phyloP scores from a whole-genome alignment of 2,329 filamentous ascomycete genomes.

The Metarhizium humberi region DNA sequence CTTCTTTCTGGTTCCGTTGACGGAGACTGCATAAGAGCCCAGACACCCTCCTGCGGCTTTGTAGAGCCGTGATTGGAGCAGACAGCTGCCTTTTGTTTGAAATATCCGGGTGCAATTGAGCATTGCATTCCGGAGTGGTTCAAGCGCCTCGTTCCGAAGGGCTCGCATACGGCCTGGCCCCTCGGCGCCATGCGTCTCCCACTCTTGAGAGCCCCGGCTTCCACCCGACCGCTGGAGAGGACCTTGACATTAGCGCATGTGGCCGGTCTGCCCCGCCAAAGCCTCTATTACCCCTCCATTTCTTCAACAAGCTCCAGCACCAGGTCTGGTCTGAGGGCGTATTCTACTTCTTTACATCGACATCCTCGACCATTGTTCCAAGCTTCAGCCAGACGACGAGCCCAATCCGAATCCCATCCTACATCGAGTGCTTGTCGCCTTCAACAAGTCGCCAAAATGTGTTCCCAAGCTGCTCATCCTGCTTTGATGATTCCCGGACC shows the following conservation, averaged over 20 bases:
- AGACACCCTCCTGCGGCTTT: too few relatives aligned
- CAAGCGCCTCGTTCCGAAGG: too few relatives aligned
- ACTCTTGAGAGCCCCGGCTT: not conserved
- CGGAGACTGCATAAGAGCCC: too few relatives aligned
- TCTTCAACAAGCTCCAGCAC: not conserved
- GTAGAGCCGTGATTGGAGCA: too few relatives aligned
- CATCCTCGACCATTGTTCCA: slow-evolving; percentile 1
- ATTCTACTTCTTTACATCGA: slow-evolving; percentile 6
- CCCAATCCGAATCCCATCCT: not conserved
- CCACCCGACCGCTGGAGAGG: not conserved
- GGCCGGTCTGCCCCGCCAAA: slow-evolving; percentile 1
- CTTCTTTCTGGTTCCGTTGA: too few relatives aligned
- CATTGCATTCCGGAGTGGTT: too few relatives aligned
- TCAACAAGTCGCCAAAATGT: slow-evolving; percentile 37
- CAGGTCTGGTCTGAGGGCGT: not conserved
- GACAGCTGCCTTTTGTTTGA: too few relatives aligned
- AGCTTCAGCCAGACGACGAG: not conserved
- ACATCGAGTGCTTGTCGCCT: not conserved
- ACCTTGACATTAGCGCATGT: not conserved
- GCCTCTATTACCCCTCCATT: slow-evolving; percentile 3
- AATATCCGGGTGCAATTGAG: too few relatives aligned
- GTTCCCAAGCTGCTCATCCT: slow-evolving; percentile 50
- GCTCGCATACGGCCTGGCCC: too few relatives aligned
- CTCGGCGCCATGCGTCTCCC: not conserved
- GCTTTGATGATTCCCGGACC: slow-evolving; percentile 93